These are phyloP conservation scores for Solanum tarijense DNA, from an alignment of 257 asterid species.

Conservation along the genomic window DNA sequence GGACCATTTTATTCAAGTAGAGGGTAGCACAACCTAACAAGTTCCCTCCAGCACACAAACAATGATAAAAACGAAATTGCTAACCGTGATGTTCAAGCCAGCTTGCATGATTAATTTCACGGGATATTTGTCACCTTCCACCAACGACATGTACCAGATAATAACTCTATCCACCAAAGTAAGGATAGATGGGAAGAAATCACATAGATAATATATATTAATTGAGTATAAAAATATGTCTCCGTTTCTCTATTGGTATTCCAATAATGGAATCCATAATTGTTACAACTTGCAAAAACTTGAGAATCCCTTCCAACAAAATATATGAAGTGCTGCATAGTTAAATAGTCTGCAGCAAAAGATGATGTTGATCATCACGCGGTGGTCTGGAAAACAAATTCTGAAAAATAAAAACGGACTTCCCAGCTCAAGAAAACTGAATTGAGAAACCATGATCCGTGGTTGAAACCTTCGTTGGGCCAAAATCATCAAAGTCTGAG, in stretches of 20 bases:
- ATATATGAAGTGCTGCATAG: neutral
- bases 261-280: neutral
- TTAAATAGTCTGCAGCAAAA: neutral
- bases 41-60: neutral
- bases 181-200: neutral
- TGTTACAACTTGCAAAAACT: neutral
- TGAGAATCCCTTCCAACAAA: neutral
- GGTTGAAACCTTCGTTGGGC: conserved; percentile 28
- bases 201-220: neutral
- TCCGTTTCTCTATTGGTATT: neutral
- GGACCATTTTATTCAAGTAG: neutral
- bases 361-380: neutral
- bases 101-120: neutral
- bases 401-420: neutral
- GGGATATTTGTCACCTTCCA: neutral
- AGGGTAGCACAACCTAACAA: neutral
- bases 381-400: neutral
- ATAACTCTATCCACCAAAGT: neutral
- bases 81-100: fast-evolving
- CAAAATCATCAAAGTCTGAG: conserved; percentile 70
- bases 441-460: conserved; percentile 58
- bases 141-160: neutral
- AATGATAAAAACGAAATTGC: neutral
- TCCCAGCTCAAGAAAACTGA: conserved; percentile 34
- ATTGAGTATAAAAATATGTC: neutral